Conservation (phyloP, 164 flowering plant species). For the Magnolia kwangsiensis region DNA sequence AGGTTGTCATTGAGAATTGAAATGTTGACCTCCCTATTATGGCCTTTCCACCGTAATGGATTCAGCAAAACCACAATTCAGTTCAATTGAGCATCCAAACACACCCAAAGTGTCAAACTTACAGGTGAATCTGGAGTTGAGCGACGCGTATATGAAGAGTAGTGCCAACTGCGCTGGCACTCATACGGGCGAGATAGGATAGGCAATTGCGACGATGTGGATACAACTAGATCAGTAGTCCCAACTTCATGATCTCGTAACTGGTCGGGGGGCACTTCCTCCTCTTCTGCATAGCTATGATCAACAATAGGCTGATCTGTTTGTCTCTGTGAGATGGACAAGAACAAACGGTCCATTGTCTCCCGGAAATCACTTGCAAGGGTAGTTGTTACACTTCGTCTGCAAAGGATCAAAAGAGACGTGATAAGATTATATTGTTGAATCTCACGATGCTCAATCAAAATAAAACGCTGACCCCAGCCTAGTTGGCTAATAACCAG, state of each 20-base stretch:
- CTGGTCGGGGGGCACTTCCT: constrained; percentile 19
- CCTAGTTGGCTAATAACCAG: not conserved
- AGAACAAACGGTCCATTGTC: constrained; percentile 62
- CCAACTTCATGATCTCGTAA: constrained; percentile 30
- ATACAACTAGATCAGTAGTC: constrained; percentile 31
- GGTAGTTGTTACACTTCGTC: constrained; percentile 66
- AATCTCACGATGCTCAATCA: not conserved
- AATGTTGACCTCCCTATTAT: not conserved
- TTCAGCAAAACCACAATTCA: not conserved
- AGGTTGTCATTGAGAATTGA: not conserved
- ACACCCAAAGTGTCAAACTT: constrained; percentile 20
- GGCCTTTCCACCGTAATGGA: not conserved
- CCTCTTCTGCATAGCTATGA: constrained; percentile 21
- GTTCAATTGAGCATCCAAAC: not conserved
- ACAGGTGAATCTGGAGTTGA: constrained; percentile 34
- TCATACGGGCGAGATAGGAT: constrained; percentile 21
- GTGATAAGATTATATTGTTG: no score
- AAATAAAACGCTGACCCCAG: not conserved
- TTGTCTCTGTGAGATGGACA: constrained; percentile 25
- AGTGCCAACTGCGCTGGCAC: constrained; percentile 20
- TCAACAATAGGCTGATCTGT: constrained; percentile 15
- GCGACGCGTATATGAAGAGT: not conserved
- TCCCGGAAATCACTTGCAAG: constrained; percentile 62
- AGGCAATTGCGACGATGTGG: constrained; percentile 27
- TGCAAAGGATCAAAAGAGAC: constrained; percentile 26